phyloP scores from a whole-genome alignment of 2,329 filamentous ascomycete species.

The Myrmaecium sp. region DNA sequence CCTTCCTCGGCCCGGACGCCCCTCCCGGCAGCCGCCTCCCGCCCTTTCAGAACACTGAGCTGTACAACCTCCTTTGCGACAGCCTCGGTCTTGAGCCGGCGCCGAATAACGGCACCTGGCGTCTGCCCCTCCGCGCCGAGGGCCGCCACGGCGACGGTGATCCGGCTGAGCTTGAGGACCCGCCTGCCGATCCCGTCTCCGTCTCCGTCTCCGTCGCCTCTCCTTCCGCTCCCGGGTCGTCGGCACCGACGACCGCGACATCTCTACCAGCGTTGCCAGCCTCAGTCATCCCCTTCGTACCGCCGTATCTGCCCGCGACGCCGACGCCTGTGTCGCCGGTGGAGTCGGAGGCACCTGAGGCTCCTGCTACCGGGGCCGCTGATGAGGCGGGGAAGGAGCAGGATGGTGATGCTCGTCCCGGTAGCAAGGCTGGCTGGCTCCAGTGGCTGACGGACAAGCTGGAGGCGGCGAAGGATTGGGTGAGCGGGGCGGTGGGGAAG shows the following conservation, averaged over 20 bases:
- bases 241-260: slow-evolving; percentile 7
- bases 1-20: too few species aligned
- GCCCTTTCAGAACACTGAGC: slow-evolving; percentile 72
- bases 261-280: slow-evolving; percentile 1
- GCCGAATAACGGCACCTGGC: slow-evolving; percentile 77
- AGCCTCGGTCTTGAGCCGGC: slow-evolving; percentile 56
- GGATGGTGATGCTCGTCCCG: background rate
- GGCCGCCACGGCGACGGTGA: slow-evolving; percentile 41
- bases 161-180: slow-evolving; percentile 26
- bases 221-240: slow-evolving; percentile 3
- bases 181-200: slow-evolving; percentile 35
- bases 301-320: slow-evolving; percentile 1
- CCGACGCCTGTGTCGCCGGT: background rate
- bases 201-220: background rate
- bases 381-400: background rate
- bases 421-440: slow-evolving; percentile 14
- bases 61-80: slow-evolving; percentile 91
- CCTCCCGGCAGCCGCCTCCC: slow-evolving; percentile 67
- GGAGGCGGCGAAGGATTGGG: slow-evolving; percentile 18
- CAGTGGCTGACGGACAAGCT: slow-evolving; percentile 20
- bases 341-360: background rate
- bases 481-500: slow-evolving; percentile 1
- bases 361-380: background rate
- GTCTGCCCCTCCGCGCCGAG: slow-evolving; percentile 47
- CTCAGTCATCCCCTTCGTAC: background rate